Evolutionary conservation across 2,329 filamentous ascomycete species (phyloP).

Genomic region (Aspergillus sergii): DNA sequence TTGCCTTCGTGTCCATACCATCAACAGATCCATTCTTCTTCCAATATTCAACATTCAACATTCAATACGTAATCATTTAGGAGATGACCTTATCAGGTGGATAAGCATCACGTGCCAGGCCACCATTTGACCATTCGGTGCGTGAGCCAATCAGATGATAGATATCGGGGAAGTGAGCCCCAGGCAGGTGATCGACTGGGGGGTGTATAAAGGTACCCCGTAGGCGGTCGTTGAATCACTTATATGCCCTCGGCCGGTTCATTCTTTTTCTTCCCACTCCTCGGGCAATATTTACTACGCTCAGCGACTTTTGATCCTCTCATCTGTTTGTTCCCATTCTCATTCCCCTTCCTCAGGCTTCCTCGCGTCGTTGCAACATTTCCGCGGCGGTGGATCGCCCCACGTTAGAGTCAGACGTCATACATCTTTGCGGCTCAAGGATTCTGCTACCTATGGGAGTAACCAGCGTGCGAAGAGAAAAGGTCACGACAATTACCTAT

Average conservation of each 20-base stretch:
- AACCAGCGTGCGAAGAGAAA: background rate
- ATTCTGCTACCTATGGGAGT: background rate
- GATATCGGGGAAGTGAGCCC: background rate
- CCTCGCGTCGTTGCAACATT: background rate
- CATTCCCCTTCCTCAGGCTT: background rate
- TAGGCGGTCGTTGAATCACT: background rate
- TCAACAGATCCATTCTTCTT: background rate
- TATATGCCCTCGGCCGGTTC: background rate
- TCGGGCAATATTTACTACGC: background rate
- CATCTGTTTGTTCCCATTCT: background rate
- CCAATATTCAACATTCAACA: background rate
- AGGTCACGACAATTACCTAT: background rate
- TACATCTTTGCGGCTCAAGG: constrained; percentile 15
- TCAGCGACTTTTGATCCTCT: background rate
- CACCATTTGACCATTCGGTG: constrained; percentile 2
- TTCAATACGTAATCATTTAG: background rate
- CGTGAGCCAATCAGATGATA: constrained; percentile 16
- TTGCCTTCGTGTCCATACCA: background rate
- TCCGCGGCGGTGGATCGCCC: constrained; percentile 13
- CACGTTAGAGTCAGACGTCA: constrained; percentile 25
- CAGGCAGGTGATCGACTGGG: constrained; percentile 11
- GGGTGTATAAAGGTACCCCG: background rate
- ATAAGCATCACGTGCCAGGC: constrained; percentile 11
- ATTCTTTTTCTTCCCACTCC: background rate
- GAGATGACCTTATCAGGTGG: constrained; percentile 1